These are phyloP conservation scores for Prunus fruticosa DNA, from an alignment of 306 rosid species.

Conservation along the genomic window DNA sequence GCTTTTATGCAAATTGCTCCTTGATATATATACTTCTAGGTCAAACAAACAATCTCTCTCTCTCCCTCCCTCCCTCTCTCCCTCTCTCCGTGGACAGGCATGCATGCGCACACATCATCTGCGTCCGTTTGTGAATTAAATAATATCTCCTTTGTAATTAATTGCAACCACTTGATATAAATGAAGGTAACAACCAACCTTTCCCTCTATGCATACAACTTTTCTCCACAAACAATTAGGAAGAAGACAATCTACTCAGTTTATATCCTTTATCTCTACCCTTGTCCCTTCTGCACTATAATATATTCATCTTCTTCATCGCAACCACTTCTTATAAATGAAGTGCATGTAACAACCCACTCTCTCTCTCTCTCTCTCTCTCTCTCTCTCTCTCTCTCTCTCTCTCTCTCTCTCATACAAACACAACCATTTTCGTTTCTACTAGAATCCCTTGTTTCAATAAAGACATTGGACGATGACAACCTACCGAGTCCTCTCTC, in stretches of 20 bases:
- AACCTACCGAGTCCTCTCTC: not conserved
- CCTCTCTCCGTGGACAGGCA: not conserved
- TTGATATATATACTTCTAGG: not conserved
- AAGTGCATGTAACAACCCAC: conserved; percentile 6
- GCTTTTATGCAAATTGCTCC: conserved; percentile 2
- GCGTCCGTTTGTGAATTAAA: conserved; percentile 24
- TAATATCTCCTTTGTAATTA: conserved; percentile 8
- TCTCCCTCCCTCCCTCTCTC: not conserved
- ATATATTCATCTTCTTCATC: conserved; percentile 11
- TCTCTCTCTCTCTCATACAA: not conserved
- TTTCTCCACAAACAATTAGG: conserved; percentile 19
- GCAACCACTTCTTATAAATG: conserved; percentile 32
- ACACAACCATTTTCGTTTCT: not conserved
- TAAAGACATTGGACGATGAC: not conserved
- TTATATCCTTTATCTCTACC: conserved; percentile 6
- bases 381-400: conserved; percentile 9
- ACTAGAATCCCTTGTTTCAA: not conserved
- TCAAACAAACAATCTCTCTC: not conserved
- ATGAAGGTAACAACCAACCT: conserved; percentile 31
- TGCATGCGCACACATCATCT: conserved; percentile 1
- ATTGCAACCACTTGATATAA: conserved; percentile 35
- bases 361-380: conserved; percentile 7
- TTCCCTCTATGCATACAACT: conserved; percentile 6
- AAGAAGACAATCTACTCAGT: conserved; percentile 19
- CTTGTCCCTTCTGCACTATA: conserved; percentile 18